phyloP scores from a whole-genome alignment of 805 yeast genomes.

The Torulaspora indica region DNA sequence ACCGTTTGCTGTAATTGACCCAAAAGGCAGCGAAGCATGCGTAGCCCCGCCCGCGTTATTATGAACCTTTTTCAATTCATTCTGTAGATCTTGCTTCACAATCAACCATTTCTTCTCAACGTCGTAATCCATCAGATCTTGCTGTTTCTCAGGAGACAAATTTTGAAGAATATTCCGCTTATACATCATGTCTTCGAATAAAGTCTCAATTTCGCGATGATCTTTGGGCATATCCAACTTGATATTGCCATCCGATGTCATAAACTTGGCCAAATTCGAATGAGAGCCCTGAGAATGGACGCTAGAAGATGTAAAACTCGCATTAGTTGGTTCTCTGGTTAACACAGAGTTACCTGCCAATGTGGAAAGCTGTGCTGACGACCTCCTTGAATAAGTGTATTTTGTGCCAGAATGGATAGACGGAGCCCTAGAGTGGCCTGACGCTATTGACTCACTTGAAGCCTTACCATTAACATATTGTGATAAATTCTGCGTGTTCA shows the following conservation, averaged over 20 bases:
- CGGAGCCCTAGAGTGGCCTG: constrained; percentile 19
- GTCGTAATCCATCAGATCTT: constrained; percentile 69
- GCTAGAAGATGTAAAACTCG: constrained; percentile 26
- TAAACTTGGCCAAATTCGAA: constrained; percentile 27
- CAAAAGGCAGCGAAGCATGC: neutral
- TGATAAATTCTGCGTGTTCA: constrained; percentile 30
- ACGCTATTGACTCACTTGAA: constrained; percentile 7
- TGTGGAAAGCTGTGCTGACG: constrained; percentile 12
- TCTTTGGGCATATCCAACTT: constrained; percentile 63
- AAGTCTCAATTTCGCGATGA: constrained; percentile 59
- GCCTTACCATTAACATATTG: constrained; percentile 26
- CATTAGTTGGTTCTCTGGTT: constrained; percentile 29
- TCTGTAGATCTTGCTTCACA: constrained; percentile 76
- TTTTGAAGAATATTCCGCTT: constrained; percentile 66
- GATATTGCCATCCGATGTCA: constrained; percentile 32
- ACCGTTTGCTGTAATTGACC: neutral
- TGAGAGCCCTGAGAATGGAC: constrained; percentile 29
- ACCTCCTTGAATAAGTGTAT: constrained; percentile 27
- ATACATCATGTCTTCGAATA: constrained; percentile 77
- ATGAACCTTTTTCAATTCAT: constrained; percentile 60
- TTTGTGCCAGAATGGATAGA: constrained; percentile 27
- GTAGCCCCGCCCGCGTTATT: constrained; percentile 29
- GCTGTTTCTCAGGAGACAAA: constrained; percentile 66
- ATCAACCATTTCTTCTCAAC: constrained; percentile 86
- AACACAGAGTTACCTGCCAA: constrained; percentile 9